phyloP scores from a whole-genome alignment of 2,329 filamentous ascomycete genomes.

The Rutstroemia sp. region DNA sequence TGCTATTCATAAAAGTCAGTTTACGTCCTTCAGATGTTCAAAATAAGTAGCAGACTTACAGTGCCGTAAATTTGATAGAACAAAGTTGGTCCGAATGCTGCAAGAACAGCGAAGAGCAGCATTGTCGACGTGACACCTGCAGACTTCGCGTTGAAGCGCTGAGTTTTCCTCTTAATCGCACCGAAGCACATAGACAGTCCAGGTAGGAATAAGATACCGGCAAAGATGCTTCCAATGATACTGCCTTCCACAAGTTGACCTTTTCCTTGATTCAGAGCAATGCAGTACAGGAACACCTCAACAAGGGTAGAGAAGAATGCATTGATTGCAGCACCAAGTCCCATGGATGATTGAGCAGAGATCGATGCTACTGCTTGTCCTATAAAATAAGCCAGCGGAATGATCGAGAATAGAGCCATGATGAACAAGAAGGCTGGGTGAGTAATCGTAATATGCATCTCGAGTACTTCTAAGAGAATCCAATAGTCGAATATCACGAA shows the following conservation, averaged over 20 bases:
- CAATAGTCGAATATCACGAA: slow-evolving; percentile 94
- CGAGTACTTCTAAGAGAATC: slow-evolving; percentile 62
- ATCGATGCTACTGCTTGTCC: slow-evolving; percentile 97
- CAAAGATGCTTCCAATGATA: slow-evolving; percentile 96
- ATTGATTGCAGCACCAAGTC: slow-evolving; percentile 91
- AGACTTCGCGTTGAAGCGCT: slow-evolving; percentile 94
- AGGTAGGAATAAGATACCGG: slow-evolving; percentile 88
- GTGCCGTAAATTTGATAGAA: slow-evolving; percentile 99
- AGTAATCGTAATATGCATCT: slow-evolving; percentile 64
- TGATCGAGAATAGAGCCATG: slow-evolving; percentile 81
- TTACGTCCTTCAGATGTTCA: neutral
- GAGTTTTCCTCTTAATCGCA: slow-evolving; percentile 94
- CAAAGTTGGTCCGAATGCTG: slow-evolving; percentile 87
- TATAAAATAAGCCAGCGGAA: slow-evolving; percentile 96
- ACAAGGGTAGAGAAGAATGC: slow-evolving; percentile 97
- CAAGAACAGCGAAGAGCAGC: slow-evolving; percentile 92
- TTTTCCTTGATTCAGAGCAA: slow-evolving; percentile 88
- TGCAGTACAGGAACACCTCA: slow-evolving; percentile 95
- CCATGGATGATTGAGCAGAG: slow-evolving; percentile 97
- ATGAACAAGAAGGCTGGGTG: slow-evolving; percentile 81
- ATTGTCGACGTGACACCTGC: slow-evolving; percentile 97
- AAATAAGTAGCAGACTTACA: slow-evolving; percentile 36
- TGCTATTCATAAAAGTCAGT: slow-evolving; percentile 49
- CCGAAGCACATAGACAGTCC: slow-evolving; percentile 98
- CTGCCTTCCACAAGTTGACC: slow-evolving; percentile 89